Conservation (phyloP, 202 grass and related monocot species). For the Saccharum hybrid region DNA sequence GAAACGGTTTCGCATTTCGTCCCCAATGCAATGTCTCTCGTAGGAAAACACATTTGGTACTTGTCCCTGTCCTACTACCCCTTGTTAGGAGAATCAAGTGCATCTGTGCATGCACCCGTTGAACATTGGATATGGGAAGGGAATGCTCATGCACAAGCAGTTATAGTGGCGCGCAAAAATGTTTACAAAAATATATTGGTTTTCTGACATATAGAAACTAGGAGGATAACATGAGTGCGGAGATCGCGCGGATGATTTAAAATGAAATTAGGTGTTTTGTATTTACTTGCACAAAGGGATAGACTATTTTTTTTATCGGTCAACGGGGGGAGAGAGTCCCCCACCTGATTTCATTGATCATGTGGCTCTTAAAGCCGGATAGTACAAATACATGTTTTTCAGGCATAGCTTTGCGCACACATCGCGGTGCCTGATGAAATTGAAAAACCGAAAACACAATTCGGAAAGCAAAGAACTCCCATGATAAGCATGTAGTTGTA, state of each 20-base stretch:
- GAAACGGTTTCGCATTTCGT: background rate
- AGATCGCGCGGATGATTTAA: background rate
- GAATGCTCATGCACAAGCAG: background rate
- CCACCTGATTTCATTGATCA: too few relatives aligned
- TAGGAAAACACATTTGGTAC: background rate
- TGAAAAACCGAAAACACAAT: too few relatives aligned
- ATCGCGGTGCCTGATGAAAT: too few relatives aligned
- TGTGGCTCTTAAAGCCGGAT: too few relatives aligned
- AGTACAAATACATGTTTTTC: too few relatives aligned
- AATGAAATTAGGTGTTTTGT: background rate
- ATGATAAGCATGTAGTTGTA: too few relatives aligned
- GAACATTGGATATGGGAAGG: too few relatives aligned
- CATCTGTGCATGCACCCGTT: too few relatives aligned
- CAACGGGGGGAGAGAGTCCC: too few relatives aligned
- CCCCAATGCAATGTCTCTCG: background rate
- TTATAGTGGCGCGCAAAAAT: background rate
- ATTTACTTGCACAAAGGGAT: background rate
- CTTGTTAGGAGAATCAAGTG: background rate
- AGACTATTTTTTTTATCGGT: too few relatives aligned
- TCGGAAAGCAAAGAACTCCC: too few relatives aligned
- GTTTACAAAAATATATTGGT: background rate
- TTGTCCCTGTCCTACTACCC: background rate
- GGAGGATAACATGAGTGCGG: background rate
- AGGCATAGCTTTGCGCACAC: too few relatives aligned
- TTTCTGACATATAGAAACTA: background rate